phyloP scores from a whole-genome alignment of 345 rosid species.

The Passiflora organensis region DNA sequence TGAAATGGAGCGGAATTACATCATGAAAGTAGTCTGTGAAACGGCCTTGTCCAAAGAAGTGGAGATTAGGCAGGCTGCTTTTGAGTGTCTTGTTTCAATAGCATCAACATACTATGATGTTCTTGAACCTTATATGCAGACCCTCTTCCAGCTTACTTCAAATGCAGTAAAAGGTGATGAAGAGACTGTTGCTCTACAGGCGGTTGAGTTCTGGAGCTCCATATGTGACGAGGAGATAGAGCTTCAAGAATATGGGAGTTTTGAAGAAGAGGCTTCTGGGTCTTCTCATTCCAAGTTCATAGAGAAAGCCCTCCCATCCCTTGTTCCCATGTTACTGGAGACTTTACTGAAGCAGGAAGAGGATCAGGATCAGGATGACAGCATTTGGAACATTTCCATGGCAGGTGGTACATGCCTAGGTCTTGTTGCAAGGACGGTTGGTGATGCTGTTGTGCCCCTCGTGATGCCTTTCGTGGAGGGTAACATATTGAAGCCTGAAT shows the following conservation, averaged over 20 bases:
- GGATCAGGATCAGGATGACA: slow-evolving; percentile 90
- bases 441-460: slow-evolving; percentile 75
- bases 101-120: slow-evolving; percentile 81
- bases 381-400: slow-evolving; percentile 86
- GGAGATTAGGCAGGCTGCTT: slow-evolving; percentile 85
- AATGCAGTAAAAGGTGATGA: slow-evolving; percentile 82
- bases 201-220: slow-evolving; percentile 95
- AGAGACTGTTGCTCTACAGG: slow-evolving; percentile 91
- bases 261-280: slow-evolving; percentile 59
- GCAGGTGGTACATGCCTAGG: slow-evolving; percentile 98
- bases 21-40: slow-evolving; percentile 92
- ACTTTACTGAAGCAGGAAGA: slow-evolving; percentile 91
- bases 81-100: slow-evolving; percentile 94
- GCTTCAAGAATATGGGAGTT: slow-evolving; percentile 65
- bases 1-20: slow-evolving; percentile 85
- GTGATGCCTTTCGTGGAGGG: slow-evolving; percentile 90
- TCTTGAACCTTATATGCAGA: slow-evolving; percentile 81
- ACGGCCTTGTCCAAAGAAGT: slow-evolving; percentile 76
- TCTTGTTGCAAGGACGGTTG: slow-evolving; percentile 93
- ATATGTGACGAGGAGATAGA: slow-evolving; percentile 98
- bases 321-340: slow-evolving; percentile 76
- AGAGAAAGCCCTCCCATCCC: slow-evolving; percentile 70
- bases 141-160: slow-evolving; percentile 80
- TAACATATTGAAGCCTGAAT: slow-evolving; percentile 63
- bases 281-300: slow-evolving; percentile 62